phyloP scores from a whole-genome alignment of 2,329 filamentous ascomycete species.

The Beauveria sp. region DNA sequence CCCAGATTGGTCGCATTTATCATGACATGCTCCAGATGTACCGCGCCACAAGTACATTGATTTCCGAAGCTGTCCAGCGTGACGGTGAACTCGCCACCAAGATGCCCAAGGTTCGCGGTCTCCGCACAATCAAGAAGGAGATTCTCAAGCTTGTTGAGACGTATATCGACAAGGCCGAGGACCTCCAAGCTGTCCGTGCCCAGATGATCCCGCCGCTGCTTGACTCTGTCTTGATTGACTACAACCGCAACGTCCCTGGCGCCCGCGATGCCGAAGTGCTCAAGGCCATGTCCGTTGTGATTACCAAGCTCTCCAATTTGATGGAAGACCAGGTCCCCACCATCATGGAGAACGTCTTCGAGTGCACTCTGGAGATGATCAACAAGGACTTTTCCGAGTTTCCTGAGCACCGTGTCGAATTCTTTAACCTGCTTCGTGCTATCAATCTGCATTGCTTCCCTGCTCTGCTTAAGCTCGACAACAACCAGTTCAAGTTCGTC shows the following conservation, averaged over 20 bases:
- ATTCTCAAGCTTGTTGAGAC: constrained; percentile 97
- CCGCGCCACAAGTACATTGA: constrained; percentile 89
- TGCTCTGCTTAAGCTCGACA: constrained; percentile 85
- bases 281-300: constrained; percentile 95
- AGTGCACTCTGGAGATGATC: constrained; percentile 98
- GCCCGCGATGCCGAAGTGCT: constrained; percentile 94
- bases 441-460: constrained; percentile 98
- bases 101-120: constrained; percentile 90
- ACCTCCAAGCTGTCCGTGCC: constrained; percentile 82
- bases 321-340: constrained; percentile 98
- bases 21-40: constrained; percentile 99
- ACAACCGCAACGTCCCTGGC: constrained; percentile 93
- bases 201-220: constrained; percentile 95
- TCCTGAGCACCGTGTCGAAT: constrained; percentile 97
- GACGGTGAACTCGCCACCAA: constrained; percentile 92
- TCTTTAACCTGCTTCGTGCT: constrained; percentile 91
- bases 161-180: constrained; percentile 96
- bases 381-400: constrained; percentile 99
- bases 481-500: constrained; percentile 96
- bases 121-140: constrained; percentile 98
- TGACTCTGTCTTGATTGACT: constrained; percentile 89
- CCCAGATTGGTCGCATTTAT: constrained; percentile 95
- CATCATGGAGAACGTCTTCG: constrained; percentile 98
- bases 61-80: constrained; percentile 81
- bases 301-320: constrained; percentile 90